Conservation (phyloP, 768 basidiomycete species). For the Agaricus blazei region DNA sequence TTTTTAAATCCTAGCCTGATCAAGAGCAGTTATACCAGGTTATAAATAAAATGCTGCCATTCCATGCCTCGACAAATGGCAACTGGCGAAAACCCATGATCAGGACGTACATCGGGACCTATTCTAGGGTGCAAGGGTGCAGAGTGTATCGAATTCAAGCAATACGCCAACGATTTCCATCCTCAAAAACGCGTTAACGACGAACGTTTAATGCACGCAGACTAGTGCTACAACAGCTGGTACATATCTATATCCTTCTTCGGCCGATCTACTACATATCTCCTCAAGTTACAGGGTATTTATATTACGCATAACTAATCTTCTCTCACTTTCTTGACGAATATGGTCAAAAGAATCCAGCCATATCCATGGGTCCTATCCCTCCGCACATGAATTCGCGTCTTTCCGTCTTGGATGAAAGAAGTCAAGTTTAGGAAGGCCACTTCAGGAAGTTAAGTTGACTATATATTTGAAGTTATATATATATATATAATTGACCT, state of each 20-base stretch:
- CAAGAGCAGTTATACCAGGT: slow-evolving; percentile 27
- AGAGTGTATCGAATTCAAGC: slow-evolving; percentile 28
- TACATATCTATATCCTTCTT: slow-evolving; percentile 18
- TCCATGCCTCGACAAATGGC: slow-evolving; percentile 59
- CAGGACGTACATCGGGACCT: slow-evolving; percentile 55
- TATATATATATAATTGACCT: background rate
- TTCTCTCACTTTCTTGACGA: slow-evolving; percentile 44
- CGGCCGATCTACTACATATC: background rate
- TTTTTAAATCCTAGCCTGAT: background rate
- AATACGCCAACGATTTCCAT: slow-evolving; percentile 48
- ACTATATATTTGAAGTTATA: slow-evolving; percentile 25
- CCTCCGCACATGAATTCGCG: slow-evolving; percentile 50
- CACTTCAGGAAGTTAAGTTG: slow-evolving; percentile 36
- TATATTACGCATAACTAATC: slow-evolving; percentile 45
- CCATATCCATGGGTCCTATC: slow-evolving; percentile 44
- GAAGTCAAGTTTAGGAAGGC: slow-evolving; percentile 49
- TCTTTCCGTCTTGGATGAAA: slow-evolving; percentile 42
- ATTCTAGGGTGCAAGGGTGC: slow-evolving; percentile 32
- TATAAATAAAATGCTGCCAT: slow-evolving; percentile 50
- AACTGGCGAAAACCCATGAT: slow-evolving; percentile 48
- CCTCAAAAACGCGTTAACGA: slow-evolving; percentile 55
- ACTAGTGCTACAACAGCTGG: slow-evolving; percentile 24
- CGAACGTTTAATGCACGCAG: slow-evolving; percentile 40
- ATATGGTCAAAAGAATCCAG: slow-evolving; percentile 33
- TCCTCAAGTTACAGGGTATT: slow-evolving; percentile 14